Evolutionary conservation across 2,329 filamentous ascomycete genomes (phyloP).

Genomic region (Sarocladiaceae sp.): DNA sequence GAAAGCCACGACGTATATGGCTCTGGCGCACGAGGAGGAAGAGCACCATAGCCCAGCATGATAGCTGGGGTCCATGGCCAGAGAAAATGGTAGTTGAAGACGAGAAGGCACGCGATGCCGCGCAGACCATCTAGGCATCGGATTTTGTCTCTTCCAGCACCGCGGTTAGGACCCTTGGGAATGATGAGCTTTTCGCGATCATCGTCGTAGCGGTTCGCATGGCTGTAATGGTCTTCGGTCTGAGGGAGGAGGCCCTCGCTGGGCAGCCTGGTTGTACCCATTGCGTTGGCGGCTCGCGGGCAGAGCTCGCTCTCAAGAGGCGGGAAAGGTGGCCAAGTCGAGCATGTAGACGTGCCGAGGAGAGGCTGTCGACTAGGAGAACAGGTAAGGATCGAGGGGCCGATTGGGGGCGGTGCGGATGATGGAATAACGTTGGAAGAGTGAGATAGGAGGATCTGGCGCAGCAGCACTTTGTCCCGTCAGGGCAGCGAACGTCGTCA

Average conservation of each 20-base stretch:
- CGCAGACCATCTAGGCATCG: conserved; percentile 32
- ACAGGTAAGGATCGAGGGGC: no score
- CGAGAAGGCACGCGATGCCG: conserved; percentile 34
- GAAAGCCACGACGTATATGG: conserved; percentile 25
- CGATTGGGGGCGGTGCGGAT: no score
- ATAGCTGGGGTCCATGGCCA: conserved; percentile 34
- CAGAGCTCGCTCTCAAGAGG: conserved; percentile 1
- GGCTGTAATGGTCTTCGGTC: neutral
- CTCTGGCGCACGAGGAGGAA: conserved; percentile 28
- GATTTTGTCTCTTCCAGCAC: conserved; percentile 25
- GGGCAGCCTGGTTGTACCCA: neutral
- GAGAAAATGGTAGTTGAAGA: conserved; percentile 37
- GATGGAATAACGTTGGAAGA: neutral
- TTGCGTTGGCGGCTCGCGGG: no score
- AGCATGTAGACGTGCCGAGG: conserved; percentile 3
- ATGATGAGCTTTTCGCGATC: conserved; percentile 1
- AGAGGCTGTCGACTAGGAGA: neutral
- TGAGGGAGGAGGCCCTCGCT: conserved; percentile 2
- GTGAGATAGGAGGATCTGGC: no score
- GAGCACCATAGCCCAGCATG: conserved; percentile 33
- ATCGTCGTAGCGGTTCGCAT: conserved; percentile 2
- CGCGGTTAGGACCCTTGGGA: neutral
- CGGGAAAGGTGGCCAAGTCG: neutral
- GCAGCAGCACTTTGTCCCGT: no score
- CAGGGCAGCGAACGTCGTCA: no score